phyloP scores from a whole-genome alignment of 2,329 filamentous ascomycete genomes.

The Talaromyces rugulosus region DNA sequence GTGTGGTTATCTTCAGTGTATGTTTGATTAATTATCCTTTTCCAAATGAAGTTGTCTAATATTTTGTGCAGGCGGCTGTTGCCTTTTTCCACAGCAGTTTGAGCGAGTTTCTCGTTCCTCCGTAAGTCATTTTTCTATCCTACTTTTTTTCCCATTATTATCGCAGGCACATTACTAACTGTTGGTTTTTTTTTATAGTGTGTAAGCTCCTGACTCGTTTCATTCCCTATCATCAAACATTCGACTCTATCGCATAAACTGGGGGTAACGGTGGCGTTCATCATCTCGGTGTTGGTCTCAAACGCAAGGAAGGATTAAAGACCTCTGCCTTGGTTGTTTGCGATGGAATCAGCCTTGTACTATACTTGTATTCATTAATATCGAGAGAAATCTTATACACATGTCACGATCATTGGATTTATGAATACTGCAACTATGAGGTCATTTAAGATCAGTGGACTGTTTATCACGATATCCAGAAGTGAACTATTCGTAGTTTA shows the following conservation, averaged over 20 bases:
- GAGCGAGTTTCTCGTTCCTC: slow-evolving; percentile 64
- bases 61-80: slow-evolving; percentile 54
- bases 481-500: background rate
- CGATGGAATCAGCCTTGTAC: background rate
- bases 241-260: background rate
- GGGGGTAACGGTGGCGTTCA: background rate
- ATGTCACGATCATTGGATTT: background rate
- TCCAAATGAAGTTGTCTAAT: background rate
- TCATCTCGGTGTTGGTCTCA: background rate
- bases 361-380: background rate
- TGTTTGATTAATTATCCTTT: slow-evolving; percentile 27
- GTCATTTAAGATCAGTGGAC: no score
- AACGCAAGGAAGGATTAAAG: background rate
- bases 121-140: slow-evolving; percentile 34
- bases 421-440: background rate
- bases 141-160: background rate
- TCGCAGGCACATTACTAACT: background rate
- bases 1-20: slow-evolving; percentile 65
- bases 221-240: background rate
- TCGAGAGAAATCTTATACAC: background rate
- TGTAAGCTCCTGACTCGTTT: background rate
- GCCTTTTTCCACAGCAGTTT: slow-evolving; percentile 65
- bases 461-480: background rate
- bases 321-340: background rate
- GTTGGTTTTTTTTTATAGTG: background rate